These are phyloP conservation scores for Citrus sp. DNA, from an alignment of 345 rosid genomes.

Conservation along the genomic window DNA sequence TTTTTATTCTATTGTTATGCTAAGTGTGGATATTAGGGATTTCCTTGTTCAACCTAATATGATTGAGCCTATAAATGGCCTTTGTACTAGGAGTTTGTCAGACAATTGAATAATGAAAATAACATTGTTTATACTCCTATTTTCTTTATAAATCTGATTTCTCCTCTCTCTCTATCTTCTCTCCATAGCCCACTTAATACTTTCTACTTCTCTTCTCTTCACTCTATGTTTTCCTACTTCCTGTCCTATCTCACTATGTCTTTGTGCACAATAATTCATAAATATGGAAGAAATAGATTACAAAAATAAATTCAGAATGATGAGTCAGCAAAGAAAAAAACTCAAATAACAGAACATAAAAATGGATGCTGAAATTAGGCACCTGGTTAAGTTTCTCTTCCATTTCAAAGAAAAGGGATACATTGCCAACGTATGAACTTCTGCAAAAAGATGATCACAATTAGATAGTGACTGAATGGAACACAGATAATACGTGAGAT, in stretches of 20 bases:
- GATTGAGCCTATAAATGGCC: neutral
- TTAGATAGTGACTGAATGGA: neutral
- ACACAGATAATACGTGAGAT: neutral
- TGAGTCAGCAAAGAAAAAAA: neutral
- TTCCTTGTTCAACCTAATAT: neutral
- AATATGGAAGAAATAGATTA: neutral
- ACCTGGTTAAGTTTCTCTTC: slow-evolving; percentile 79
- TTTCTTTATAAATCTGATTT: neutral
- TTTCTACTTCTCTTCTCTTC: neutral
- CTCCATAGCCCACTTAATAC: neutral
- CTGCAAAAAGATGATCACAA: slow-evolving; percentile 35
- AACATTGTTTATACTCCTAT: neutral
- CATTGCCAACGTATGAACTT: slow-evolving; percentile 82
- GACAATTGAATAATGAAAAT: neutral
- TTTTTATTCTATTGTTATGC: neutral
- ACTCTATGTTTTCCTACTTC: neutral
- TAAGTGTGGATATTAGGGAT: neutral
- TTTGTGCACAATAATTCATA: neutral
- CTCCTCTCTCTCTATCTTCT: neutral
- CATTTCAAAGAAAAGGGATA: slow-evolving; percentile 60
- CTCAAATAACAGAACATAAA: slow-evolving; percentile 14
- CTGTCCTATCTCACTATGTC: neutral
- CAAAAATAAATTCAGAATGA: neutral
- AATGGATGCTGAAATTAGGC: neutral
- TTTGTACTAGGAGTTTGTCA: neutral